These are phyloP conservation scores for Apiospora sp. DNA, from an alignment of 2,329 filamentous ascomycete genomes.

Conservation along the genomic window DNA sequence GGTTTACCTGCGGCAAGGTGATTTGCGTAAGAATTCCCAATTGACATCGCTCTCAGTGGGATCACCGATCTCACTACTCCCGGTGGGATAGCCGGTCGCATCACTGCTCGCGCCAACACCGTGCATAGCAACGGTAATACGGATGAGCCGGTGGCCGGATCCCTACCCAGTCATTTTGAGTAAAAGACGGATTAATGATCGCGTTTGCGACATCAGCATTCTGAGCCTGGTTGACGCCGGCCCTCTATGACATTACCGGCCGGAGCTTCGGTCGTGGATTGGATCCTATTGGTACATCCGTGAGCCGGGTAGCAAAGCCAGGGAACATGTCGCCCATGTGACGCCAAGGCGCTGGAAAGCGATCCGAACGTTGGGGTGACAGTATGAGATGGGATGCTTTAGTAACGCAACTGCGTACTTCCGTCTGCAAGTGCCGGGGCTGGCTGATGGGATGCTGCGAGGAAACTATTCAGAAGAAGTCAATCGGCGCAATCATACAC, in stretches of 20 bases:
- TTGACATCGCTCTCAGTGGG: neutral
- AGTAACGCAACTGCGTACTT: neutral
- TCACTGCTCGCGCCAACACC: neutral
- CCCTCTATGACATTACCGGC: neutral
- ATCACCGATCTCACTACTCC: neutral
- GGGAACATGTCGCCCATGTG: neutral
- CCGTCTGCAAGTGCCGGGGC: neutral
- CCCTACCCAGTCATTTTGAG: neutral
- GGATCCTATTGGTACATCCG: neutral
- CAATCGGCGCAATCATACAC: neutral
- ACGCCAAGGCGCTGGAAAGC: neutral
- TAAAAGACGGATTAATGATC: neutral
- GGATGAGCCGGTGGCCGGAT: neutral
- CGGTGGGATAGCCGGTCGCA: neutral
- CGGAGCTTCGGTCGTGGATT: neutral
- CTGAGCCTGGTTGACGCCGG: neutral
- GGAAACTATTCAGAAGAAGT: neutral
- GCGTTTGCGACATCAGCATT: neutral
- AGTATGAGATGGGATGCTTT: constrained; percentile 10
- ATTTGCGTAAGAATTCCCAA: neutral
- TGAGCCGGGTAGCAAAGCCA: neutral
- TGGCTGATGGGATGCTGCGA: neutral
- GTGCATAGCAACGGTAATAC: neutral
- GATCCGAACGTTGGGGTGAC: neutral
- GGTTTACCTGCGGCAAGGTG: neutral